A percentile compares a stretch with the other conserved stretches of the same genome.
These are phyloP conservation scores for Fusarium goolgardi DNA, from an alignment of 2,329 filamentous ascomycete genomes.

Conservation along the genomic window DNA sequence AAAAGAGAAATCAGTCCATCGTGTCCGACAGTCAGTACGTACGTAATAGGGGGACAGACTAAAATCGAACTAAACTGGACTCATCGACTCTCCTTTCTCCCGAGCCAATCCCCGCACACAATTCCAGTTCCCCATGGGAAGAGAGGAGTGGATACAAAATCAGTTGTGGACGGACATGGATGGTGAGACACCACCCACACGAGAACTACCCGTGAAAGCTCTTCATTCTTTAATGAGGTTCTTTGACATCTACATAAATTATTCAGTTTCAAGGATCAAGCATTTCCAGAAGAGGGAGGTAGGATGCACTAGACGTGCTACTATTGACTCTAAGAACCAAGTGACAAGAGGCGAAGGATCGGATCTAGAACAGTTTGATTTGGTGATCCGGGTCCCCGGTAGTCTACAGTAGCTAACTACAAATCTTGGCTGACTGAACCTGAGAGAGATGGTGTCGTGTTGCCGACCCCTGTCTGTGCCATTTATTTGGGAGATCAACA, in stretches of 20 bases:
- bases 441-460: not conserved
- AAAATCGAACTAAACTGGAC: conserved; percentile 8
- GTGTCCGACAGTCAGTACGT: conserved; percentile 5
- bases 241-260: conserved; percentile 29
- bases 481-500: conserved; percentile 5
- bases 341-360: conserved; percentile 19
- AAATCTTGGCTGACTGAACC: not conserved
- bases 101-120: conserved; percentile 32
- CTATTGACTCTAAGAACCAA: not conserved
- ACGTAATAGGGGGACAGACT: conserved; percentile 23
- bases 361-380: conserved; percentile 9
- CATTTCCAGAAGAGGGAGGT: conserved; percentile 21
- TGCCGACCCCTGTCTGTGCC: not conserved
- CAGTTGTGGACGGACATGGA: not conserved
- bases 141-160: conserved; percentile 11
- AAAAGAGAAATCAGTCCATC: conserved; percentile 6
- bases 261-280: conserved; percentile 17
- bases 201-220: conserved; percentile 14
- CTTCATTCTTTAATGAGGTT: conserved; percentile 21
- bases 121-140: conserved; percentile 27
- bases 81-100: not conserved
- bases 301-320: not conserved
- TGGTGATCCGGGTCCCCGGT: conserved; percentile 2
- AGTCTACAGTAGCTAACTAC: not conserved
- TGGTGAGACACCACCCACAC: conserved; percentile 19